Evolutionary conservation across 1,139 yeast species (phyloP), one percentile per base, ranked within the genome.

Genomic region (Yamadazyma aaseri): DNA sequence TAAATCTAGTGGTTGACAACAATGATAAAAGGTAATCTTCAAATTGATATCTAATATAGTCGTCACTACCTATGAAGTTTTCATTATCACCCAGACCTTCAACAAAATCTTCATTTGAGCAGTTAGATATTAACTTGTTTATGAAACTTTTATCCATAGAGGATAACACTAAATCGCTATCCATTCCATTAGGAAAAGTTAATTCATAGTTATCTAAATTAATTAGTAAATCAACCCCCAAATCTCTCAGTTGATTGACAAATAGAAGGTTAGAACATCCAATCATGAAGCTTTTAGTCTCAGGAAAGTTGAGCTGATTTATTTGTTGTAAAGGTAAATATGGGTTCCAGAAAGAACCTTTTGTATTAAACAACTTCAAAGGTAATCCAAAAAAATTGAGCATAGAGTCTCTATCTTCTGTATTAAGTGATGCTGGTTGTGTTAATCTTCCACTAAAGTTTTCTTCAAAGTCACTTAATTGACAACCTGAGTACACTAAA

Each of bases 261-360:
- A 92, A 67, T 31, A 92, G 63, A 23, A 89, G 79, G 57, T 92
- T 92, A 7, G 97, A 89, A 32, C 95, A 83, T 0, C 98, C 98
- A 35, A 87, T 76, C 60, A 87, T 67, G 46, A 79, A 92, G 53
- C 79, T 81, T 35, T 72, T 65, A 0, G 90, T 73, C 29, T 71
- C 75, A 1, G 70, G 65, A 20, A 74, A 71, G 24, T 69, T 71
- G 35, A 92, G 65, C 47, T 86, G 90, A 36, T 83, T 84, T 37
- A 92, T 65, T 53, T 90, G 97, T 56, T 90, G 98, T 34, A 92
- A 64, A 0, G 98, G 96, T 15, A 90, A 74, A 56, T 90, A 92
- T 0, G 98, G 97, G 46, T 86, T 84, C 71, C 95, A 90, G 44
- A 90, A 73, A 3, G 95, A 87, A 25, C 95, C 95, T 47, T 80